phyloP scores from a whole-genome alignment of 2,329 filamentous ascomycete species.

The Aspergillus brasiliensis region DNA sequence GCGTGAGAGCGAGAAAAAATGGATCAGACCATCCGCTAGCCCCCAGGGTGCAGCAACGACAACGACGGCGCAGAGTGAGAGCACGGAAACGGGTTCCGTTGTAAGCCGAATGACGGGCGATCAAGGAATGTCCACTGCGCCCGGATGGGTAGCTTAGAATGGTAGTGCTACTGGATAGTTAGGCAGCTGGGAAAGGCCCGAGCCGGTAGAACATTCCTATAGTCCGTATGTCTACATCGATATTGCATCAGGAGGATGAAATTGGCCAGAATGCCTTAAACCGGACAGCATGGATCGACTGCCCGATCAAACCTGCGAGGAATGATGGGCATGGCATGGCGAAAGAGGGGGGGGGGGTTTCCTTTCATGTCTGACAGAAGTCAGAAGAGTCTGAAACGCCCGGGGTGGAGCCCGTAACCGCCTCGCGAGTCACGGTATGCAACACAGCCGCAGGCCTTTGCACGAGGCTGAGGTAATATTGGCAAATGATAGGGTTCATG shows the following conservation, averaged over 20 bases:
- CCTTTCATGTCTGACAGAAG: constrained; percentile 9
- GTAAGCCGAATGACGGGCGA: background rate
- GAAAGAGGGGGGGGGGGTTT: background rate
- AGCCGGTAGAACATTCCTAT: background rate
- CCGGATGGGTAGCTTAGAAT: background rate
- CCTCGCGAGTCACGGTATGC: constrained; percentile 9
- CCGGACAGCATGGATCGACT: background rate
- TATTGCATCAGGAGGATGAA: background rate
- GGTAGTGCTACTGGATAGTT: background rate
- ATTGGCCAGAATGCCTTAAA: background rate
- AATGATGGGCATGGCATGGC: constrained; percentile 12
- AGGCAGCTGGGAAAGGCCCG: background rate
- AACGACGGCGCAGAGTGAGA: background rate
- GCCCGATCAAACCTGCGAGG: background rate
- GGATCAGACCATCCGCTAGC: constrained; percentile 6
- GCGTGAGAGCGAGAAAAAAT: background rate
- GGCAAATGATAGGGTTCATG: background rate
- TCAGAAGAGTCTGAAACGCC: constrained; percentile 21
- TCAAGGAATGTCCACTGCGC: background rate
- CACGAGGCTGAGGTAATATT: constrained; percentile 1
- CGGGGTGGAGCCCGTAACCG: constrained; percentile 18
- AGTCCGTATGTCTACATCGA: background rate
- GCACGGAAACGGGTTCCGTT: constrained; percentile 7
- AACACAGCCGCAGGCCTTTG: constrained; percentile 14
- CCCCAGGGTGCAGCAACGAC: background rate